phyloP scores from a whole-genome alignment of 495 filamentous ascomycete species.

The Aspergillus taichungensis region DNA sequence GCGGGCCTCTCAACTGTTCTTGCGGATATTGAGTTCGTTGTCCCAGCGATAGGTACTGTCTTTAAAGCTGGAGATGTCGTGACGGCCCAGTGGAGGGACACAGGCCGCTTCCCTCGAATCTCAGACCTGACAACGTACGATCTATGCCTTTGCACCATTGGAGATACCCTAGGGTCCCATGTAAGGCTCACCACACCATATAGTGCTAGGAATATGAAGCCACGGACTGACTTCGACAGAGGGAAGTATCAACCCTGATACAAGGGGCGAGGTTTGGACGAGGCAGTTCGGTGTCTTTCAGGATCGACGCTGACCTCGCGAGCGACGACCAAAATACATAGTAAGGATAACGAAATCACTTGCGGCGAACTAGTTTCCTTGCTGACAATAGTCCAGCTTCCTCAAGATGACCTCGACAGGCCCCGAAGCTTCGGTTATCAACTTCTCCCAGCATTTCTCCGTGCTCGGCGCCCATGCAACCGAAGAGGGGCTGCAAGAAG shows the following conservation, averaged over 20 bases:
- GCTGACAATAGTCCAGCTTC: slow-evolving; percentile 40
- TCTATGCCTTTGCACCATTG: slow-evolving; percentile 56
- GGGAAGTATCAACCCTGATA: slow-evolving; percentile 33
- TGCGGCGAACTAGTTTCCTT: background rate
- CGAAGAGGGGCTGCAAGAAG: slow-evolving; percentile 10
- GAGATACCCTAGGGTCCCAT: slow-evolving; percentile 40
- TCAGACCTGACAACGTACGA: slow-evolving; percentile 47
- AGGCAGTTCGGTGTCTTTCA: slow-evolving; percentile 44
- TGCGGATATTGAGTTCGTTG: slow-evolving; percentile 49
- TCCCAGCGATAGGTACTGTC: slow-evolving; percentile 26
- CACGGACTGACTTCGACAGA: slow-evolving; percentile 22
- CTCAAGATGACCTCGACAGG: slow-evolving; percentile 52
- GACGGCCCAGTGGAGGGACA: slow-evolving; percentile 50
- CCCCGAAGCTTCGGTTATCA: slow-evolving; percentile 43
- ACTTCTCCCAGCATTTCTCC: slow-evolving; percentile 57
- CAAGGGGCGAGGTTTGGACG: slow-evolving; percentile 33
- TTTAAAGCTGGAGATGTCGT: slow-evolving; percentile 43
- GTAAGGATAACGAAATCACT: slow-evolving; percentile 30
- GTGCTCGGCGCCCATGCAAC: slow-evolving; percentile 32
- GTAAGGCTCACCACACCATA: slow-evolving; percentile 16
- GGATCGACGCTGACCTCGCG: slow-evolving; percentile 38
- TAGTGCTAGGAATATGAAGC: too few relatives aligned
- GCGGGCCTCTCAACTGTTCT: slow-evolving; percentile 34
- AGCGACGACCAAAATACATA: slow-evolving; percentile 51
- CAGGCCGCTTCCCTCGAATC: slow-evolving; percentile 38